Percentiles rank a stretch among this genome's conserved stretches.
These are phyloP conservation scores for Penicillium hordei DNA, from an alignment of 2,329 filamentous ascomycete species.

Conservation along the genomic window DNA sequence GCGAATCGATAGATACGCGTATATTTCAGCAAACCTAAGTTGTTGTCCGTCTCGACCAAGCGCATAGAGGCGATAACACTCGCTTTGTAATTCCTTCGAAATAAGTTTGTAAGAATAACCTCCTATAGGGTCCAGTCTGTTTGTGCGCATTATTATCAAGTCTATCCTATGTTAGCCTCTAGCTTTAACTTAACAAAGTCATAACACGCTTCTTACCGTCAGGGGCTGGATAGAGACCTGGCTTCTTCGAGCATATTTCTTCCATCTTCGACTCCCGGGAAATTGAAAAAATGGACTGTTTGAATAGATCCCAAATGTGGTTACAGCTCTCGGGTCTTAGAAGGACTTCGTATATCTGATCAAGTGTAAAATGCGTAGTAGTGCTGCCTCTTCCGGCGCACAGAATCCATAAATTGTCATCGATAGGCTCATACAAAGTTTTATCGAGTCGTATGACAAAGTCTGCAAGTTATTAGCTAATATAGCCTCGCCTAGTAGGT, in stretches of 20 bases:
- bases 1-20: not conserved
- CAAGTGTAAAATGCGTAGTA: not conserved
- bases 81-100: not conserved
- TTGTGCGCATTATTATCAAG: not conserved
- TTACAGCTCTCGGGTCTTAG: not conserved
- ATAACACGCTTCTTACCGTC: not conserved
- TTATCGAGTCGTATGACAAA: not conserved
- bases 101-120: not conserved
- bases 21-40: not conserved
- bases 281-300: not conserved
- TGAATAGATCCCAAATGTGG: not conserved
- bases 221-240: not conserved
- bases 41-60: not conserved
- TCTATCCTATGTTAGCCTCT: not conserved
- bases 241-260: not conserved
- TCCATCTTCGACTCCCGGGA: not conserved
- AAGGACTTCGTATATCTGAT: not conserved
- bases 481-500: not conserved
- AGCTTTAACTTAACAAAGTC: not conserved
- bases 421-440: not conserved
- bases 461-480: not conserved
- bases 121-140: not conserved
- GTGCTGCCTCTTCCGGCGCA: not conserved
- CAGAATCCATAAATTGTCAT: not conserved
- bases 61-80: not conserved